Conservation (phyloP, 1,139 yeast genomes). For the Pneumocystis carinii region DNA sequence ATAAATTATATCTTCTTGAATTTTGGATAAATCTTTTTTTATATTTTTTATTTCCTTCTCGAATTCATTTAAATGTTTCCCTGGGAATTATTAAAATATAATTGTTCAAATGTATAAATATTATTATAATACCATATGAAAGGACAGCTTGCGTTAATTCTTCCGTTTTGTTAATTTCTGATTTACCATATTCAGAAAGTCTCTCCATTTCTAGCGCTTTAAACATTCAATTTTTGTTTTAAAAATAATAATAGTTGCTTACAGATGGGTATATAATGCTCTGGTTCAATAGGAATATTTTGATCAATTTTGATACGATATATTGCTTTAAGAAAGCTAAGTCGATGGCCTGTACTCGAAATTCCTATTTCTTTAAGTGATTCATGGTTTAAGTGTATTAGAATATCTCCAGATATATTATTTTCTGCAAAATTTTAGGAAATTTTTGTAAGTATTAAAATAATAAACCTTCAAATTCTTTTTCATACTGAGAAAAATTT, state of each 20-base stretch:
- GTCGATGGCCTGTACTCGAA: slow-evolving; percentile 28
- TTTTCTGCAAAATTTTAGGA: slow-evolving; percentile 19
- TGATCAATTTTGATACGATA: slow-evolving; percentile 22
- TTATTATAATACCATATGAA: not conserved
- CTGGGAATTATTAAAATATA: not conserved
- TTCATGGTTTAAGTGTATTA: slow-evolving; percentile 25
- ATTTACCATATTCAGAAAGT: not conserved
- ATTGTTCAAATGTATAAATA: not conserved
- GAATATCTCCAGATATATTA: slow-evolving; percentile 29
- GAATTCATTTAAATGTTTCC: not conserved
- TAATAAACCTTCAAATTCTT: not conserved
- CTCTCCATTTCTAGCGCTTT: not conserved
- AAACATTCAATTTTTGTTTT: not conserved
- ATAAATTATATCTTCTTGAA: not conserved
- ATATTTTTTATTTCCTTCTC: not conserved
- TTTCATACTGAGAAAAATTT: not conserved
- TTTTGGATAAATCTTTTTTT: not conserved
- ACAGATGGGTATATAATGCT: slow-evolving; percentile 18
- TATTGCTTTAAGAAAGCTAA: slow-evolving; percentile 26
- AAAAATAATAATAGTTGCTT: slow-evolving; percentile 1
- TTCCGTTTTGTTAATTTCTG: not conserved
- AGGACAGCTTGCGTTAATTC: not conserved
- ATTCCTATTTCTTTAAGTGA: slow-evolving; percentile 31
- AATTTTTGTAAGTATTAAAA: not conserved
- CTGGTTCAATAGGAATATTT: slow-evolving; percentile 20